Evolutionary conservation across 495 filamentous ascomycete genomes (phyloP), one percentile per base, ranked within the genome.

Genomic region (Daldinia grandis): DNA sequence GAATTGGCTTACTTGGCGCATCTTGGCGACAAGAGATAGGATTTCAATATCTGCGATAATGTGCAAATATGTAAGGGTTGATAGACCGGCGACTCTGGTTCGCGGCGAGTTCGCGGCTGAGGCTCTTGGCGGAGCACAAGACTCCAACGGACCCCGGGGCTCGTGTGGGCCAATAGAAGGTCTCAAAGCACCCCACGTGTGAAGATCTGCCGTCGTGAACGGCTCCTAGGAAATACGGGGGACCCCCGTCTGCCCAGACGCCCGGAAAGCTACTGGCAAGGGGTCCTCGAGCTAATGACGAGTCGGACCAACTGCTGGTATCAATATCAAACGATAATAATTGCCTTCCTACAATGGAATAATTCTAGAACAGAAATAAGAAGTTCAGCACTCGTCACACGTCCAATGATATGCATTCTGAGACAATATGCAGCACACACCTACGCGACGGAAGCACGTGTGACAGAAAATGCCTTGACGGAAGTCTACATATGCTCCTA

Each of bases 31-130:
- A 31, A 55, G 0, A 57, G 58, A 62, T 30, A 69, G 61, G 62
- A 70, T 62, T 53, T 55, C 64, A 64, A 72, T 68, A 64, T 72
- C 69, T 54, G 69, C 17, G 69, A 64, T 47, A 58, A 63, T 68
- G 61, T 37, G 21, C 38, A 60, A 68, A 31, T 30, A 12, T 53
- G 12, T 53, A 53, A 15, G 25, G 25, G 49, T 59, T 65, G 38
- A 51, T 1, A 14, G 33, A 57, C 37, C 3, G 42, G 5, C 8
- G 24, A 27, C 14, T 55, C 62, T 74, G 62, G 71, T 70, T 69
- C 62, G 71, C 55, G 56, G 65, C 27, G 61, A 38, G 27, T 55
- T 70, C 54, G 62, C 57, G 66, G 71, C 66, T 74, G 71, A 70
- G 66, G 71, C 71, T 74, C 71, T 74, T 74, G 71, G 71, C 71